phyloP scores from a whole-genome alignment of 2,329 filamentous ascomycete species.

The Ophiostoma sp. region DNA sequence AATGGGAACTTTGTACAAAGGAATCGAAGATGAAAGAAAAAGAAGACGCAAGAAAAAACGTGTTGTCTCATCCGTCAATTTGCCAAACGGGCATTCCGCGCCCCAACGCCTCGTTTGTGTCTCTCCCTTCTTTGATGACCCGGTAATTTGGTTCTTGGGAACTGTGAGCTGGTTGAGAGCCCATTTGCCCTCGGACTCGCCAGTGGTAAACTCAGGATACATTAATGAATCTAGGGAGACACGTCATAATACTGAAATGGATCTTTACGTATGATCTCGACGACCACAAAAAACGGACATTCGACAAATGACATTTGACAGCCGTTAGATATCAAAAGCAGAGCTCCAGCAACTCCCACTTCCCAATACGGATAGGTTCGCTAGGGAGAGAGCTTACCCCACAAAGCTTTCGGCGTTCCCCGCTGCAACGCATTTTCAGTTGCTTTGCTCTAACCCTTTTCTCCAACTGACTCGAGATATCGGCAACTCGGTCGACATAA shows the following conservation, averaged over 20 bases:
- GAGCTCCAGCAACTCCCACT: not conserved
- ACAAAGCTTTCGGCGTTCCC: not conserved
- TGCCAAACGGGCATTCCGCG: not conserved
- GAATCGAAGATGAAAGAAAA: not conserved
- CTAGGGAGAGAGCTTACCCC: not conserved
- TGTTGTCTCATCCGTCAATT: not conserved
- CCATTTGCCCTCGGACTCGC: not conserved
- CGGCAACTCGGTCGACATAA: not conserved
- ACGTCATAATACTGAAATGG: not conserved
- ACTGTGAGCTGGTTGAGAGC: not conserved
- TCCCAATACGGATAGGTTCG: slow-evolving; percentile 5
- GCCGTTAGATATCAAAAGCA: not conserved
- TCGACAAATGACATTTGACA: not conserved
- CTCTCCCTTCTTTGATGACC: not conserved
- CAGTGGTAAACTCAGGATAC: no score
- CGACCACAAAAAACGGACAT: not conserved
- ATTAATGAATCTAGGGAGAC: not conserved
- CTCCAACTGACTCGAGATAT: not conserved
- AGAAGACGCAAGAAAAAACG: not conserved
- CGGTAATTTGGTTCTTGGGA: slow-evolving; percentile 6
- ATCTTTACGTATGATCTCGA: not conserved
- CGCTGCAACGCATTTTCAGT: not conserved
- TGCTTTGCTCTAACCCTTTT: not conserved
- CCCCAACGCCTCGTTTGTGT: not conserved
- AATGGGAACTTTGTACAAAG: not conserved